Base-by-base conservation (phyloP, 148 eudicot species). In the Chenopodium quinoa region DNA sequence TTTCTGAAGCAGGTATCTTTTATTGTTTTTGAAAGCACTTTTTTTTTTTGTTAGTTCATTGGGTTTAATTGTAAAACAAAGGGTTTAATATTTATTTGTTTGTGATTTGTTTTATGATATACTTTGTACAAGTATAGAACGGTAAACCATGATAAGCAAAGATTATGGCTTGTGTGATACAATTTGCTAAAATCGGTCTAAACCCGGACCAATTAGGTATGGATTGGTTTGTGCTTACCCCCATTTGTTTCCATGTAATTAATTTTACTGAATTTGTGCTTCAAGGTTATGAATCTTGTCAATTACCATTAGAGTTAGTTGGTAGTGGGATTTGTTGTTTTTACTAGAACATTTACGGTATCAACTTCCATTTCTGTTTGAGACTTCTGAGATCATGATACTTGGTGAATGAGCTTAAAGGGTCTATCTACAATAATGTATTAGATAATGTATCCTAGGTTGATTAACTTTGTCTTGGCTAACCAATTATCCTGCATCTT, bases 1-100 rank as follows among this genome's bases (percentile, higher is more conserved):
- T 69, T 46, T 78, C 71, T 3, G 22, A 3, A n/a, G 44, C 75
- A 48, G 83, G 86, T 84, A 84, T 2, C 40, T 40, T 40, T 37
- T 29, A 34, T 22, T 40, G 2, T 73, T 20, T 1, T 40, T 6
- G 8, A 40, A 40, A 40, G 44, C 44, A 40, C 44, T 40, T 40
- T 0, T 1, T 5, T 5, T 40, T 40, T 40, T 19, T n/a, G 17
- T 80, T 11, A 4, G 9, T 31, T 64, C 22, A 16, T 56, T 2
- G 22, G 62, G 62, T 17, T 72, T 58, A 34, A 34, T 72, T 72
- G 47, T 1, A 50, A 31, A 10, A 25, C 20, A 29, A 47, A 20
- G 17, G 44, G 44, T 40, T 40, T 40, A 40, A 40, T 40, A 40
- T 40, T 40, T 40, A 40, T 6, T 40, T 40, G 44, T 40, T 40